Evolutionary conservation across 164 flowering plant species (phyloP), one percentile per base, ranked within the genome.

Genomic region (Cinnamomum micranthum): DNA sequence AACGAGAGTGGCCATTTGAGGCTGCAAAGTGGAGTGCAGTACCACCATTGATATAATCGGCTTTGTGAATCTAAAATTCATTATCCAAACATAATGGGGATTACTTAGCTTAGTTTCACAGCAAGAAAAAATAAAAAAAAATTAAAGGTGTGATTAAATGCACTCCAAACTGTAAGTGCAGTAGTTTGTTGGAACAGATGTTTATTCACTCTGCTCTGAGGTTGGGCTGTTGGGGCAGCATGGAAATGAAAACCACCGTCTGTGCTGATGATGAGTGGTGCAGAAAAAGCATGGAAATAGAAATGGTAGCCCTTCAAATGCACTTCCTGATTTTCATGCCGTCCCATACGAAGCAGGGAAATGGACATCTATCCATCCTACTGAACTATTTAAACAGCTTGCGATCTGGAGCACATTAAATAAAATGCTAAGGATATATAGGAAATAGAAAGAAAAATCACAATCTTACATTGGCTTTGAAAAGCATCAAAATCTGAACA

Each of bases 21-120:
- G 99, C 97, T 77, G 97, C 93, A 77, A 93, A 85, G 80, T 95
- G 99, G 33, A 95, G 95, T 31, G 99, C 97, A 24, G 94, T 92
- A 50, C 95, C 95, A 51, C 99, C 99, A 85, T 93, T 95, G 23
- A 95, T 90, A 84, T 86, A 90, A 85, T 95, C 97, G 62, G 92
- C 86, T 87, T 83, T 88, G 79, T 90, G 95, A 79, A 95, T 88
- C 99, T 95, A 74, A 81, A 77, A 58, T 47, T 73, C 76, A 79
- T 71, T 50, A 31, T 0, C 64, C 73, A 77, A 33, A 3, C 68
- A 68, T 50, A 65, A 50, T 58, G 73, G 22, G 41, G 52, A 55
- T 76, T 67, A 75, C 33, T 67, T 6, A 23, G 41, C 28, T 15
- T 67, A 17, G 9, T 28, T 28, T 67, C 15, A 31, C 69, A 17